phyloP scores from a whole-genome alignment of 495 filamentous ascomycete genomes.

The Aspergillus funiculosus region DNA sequence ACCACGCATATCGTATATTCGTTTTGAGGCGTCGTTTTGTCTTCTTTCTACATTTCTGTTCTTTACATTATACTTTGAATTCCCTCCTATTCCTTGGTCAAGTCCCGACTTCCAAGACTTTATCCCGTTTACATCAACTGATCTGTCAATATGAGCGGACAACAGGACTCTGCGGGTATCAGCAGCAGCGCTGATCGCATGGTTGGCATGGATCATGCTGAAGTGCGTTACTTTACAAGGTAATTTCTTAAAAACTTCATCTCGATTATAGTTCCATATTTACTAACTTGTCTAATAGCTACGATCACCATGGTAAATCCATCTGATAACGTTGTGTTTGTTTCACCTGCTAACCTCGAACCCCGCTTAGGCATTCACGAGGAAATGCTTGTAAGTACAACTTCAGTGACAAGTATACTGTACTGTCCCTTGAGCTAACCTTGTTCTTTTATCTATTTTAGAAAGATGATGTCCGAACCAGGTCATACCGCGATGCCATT shows the following conservation, averaged over 20 bases:
- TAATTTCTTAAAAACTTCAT: slow-evolving; percentile 33
- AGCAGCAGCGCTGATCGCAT: slow-evolving; percentile 48
- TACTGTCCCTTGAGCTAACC: slow-evolving; percentile 13
- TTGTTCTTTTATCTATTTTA: slow-evolving; percentile 28
- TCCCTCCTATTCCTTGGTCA: neutral
- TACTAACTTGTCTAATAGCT: slow-evolving; percentile 50
- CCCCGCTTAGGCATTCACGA: slow-evolving; percentile 78
- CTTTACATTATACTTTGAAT: slow-evolving; percentile 10
- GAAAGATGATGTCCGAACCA: slow-evolving; percentile 98
- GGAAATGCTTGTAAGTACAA: slow-evolving; percentile 85
- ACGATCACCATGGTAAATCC: slow-evolving; percentile 84
- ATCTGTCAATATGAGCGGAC: slow-evolving; percentile 29
- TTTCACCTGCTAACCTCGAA: slow-evolving; percentile 13
- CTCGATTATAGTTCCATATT: slow-evolving; percentile 20
- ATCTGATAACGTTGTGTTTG: slow-evolving; percentile 4
- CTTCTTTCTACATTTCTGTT: slow-evolving; percentile 8
- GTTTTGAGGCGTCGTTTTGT: slow-evolving; percentile 5
- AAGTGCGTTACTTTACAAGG: slow-evolving; percentile 98
- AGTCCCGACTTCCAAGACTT: neutral
- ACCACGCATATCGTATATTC: neutral
- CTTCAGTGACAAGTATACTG: neutral
- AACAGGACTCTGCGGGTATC: slow-evolving; percentile 24
- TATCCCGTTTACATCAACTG: slow-evolving; percentile 6
- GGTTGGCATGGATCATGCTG: slow-evolving; percentile 70
- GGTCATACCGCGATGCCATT: slow-evolving; percentile 93